Conservation (phyloP, 768 basidiomycete genomes). For the Russula olivacea region DNA sequence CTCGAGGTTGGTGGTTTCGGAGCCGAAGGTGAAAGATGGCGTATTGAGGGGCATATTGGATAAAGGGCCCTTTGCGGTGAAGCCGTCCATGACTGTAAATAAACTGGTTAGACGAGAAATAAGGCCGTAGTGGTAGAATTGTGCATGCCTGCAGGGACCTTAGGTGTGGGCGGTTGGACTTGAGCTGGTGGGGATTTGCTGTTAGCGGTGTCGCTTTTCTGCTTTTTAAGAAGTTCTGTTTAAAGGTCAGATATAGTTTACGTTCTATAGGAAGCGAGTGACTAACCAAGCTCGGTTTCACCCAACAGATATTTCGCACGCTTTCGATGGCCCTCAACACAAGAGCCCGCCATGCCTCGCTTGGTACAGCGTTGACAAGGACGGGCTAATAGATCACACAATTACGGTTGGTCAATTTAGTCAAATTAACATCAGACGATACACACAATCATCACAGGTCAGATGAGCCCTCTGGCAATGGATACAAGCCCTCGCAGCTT, state of each 20-base stretch:
- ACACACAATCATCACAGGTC: slow-evolving; percentile 96
- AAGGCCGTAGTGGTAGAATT: not conserved
- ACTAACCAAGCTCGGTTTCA: slow-evolving; percentile 83
- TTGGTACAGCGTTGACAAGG: slow-evolving; percentile 96
- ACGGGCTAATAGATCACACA: slow-evolving; percentile 53
- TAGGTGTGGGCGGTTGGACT: slow-evolving; percentile 14
- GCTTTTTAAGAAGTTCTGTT: slow-evolving; percentile 21
- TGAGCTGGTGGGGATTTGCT: slow-evolving; percentile 9
- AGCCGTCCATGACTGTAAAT: slow-evolving; percentile 25
- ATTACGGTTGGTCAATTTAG: slow-evolving; percentile 15
- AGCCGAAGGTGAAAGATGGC: slow-evolving; percentile 62
- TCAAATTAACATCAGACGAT: slow-evolving; percentile 6
- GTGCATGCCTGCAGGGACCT: not conserved
- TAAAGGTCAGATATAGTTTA: not conserved
- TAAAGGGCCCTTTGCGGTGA: slow-evolving; percentile 52
- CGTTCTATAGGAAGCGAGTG: slow-evolving; percentile 24
- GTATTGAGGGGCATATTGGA: slow-evolving; percentile 53
- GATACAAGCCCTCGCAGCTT: slow-evolving; percentile 88
- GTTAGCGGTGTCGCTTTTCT: slow-evolving; percentile 6
- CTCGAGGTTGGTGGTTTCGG: slow-evolving; percentile 88
- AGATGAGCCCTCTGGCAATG: slow-evolving; percentile 97
- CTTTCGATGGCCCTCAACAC: slow-evolving; percentile 93
- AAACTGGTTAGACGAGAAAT: not conserved
- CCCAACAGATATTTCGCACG: slow-evolving; percentile 97
- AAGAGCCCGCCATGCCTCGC: slow-evolving; percentile 82